phyloP scores from a whole-genome alignment of 257 asterid species.

The Nemophila menziesii region DNA sequence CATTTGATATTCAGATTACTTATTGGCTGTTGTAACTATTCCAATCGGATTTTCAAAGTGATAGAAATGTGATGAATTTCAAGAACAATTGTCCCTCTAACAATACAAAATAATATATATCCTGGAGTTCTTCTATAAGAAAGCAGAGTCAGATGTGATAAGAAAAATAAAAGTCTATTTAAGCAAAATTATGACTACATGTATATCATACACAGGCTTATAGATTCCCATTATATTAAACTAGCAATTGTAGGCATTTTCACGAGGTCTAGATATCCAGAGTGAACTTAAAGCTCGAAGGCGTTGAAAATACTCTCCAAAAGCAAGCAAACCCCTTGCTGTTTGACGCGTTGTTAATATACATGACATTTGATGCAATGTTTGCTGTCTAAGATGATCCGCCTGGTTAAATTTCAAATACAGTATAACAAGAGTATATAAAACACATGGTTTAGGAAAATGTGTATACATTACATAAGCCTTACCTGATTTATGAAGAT shows the following conservation, averaged over 20 bases:
- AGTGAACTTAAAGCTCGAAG: constrained; percentile 70
- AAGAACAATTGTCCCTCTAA: too few relatives aligned
- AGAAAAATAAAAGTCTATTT: neutral
- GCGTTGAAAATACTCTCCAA: constrained; percentile 77
- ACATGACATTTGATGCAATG: constrained; percentile 65
- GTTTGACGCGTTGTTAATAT: constrained; percentile 69
- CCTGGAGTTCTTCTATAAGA: too few relatives aligned
- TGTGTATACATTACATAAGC: neutral
- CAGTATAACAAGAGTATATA: neutral
- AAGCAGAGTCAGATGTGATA: too few relatives aligned
- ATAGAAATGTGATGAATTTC: too few relatives aligned
- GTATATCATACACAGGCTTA: neutral
- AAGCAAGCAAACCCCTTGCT: constrained; percentile 64
- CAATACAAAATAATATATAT: too few relatives aligned
- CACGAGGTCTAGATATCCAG: constrained; percentile 62
- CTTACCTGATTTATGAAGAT: constrained; percentile 66
- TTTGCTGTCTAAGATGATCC: constrained; percentile 86
- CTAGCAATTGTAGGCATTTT: constrained; percentile 11
- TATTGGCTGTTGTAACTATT: too few relatives aligned
- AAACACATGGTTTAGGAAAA: neutral
- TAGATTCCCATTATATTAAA: neutral
- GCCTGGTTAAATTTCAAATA: constrained; percentile 34
- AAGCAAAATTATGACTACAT: neutral
- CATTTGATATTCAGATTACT: too few relatives aligned
- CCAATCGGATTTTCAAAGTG: too few relatives aligned